Base-by-base conservation (phyloP, 129 eudicot species). In the Lonicera japonica region DNA sequence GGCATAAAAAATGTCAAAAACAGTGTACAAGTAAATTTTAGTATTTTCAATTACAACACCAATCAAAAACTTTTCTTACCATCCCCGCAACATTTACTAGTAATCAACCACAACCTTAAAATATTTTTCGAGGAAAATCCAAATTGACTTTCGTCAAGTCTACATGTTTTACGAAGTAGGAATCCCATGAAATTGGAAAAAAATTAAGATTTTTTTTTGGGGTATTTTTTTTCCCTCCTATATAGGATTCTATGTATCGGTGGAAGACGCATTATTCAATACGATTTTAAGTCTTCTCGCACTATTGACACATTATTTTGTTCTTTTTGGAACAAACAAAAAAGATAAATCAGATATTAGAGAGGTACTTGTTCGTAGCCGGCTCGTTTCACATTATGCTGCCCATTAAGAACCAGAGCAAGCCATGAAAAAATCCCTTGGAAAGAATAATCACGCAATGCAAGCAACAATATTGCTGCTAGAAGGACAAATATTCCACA, bases 331-430 rank as follows among this genome's bases (percentile, higher is more conserved):
- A 40, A 0, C 18, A 5, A 24, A 5, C 6, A 22, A 29, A 5
- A 17, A 18, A 7, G 25, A 39, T 0, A 9, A 36, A 34, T 9
- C 39, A 36, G 51, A 6, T 56, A 40, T 17, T 56, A 22, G 48
- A 36, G 21, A 67, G 64, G 0, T 77, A 78, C 83, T 73, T 73
- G 76, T 78, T 78, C 40, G 83, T 78, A 1, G 79, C 83, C 1
- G 83, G 72, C n/a, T 69, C 75, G 48, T 73, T 73, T 79, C 83
- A 78, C 5, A 75, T 68, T 20, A 64, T 54, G 65, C 64, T 17
- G 64, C 83, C 83, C 75, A 73, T 73, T 21, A 68, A 8, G 19
- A 78, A 58, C 65, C 73, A 63, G 54, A 78, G 72, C 8, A 78
- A 52, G 36, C 79, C 83, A 25, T 78, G 78, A 40, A 61, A 11